A percentile compares a stretch with the other conserved stretches of the same genome.
phyloP scores from a whole-genome alignment of 208 protist genomes.

The Angomonas deanei region DNA sequence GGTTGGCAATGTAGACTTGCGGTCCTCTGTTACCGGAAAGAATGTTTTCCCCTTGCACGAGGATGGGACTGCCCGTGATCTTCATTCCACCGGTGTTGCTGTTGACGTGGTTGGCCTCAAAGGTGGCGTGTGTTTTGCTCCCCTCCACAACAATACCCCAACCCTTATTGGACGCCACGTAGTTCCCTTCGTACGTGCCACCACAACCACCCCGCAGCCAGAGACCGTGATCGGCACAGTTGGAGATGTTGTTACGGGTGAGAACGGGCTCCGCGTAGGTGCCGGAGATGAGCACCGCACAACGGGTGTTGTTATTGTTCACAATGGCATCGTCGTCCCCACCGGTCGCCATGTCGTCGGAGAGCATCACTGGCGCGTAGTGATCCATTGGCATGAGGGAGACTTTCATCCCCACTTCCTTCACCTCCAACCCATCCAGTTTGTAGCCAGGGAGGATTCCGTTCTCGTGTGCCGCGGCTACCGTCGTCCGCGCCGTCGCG shows the following conservation, averaged over 20 bases:
- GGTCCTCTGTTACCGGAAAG: constrained; percentile 28
- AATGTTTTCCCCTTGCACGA: constrained; percentile 15
- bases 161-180: constrained; percentile 33
- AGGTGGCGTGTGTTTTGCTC: constrained; percentile 3
- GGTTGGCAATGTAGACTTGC: constrained; percentile 21
- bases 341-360: constrained; percentile 4
- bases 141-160: constrained; percentile 32
- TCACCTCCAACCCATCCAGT: constrained; percentile 23
- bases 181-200: constrained; percentile 34
- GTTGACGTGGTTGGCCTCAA: constrained; percentile 27
- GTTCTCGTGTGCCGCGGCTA: not conserved
- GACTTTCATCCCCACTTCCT: constrained; percentile 23
- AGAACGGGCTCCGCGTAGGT: constrained; percentile 17
- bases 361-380: not conserved
- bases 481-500: not conserved
- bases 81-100: constrained; percentile 25
- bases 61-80: constrained; percentile 13
- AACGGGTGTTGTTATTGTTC: constrained; percentile 8
- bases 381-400: constrained; percentile 9
- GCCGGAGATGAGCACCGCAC: constrained; percentile 19
- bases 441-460: constrained; percentile 22
- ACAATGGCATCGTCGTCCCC: not conserved
- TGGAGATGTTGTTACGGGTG: constrained; percentile 27
- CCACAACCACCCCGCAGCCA: constrained; percentile 12
- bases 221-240: constrained; percentile 26